A percentile compares a stretch with the other conserved stretches of the same genome.
These are phyloP conservation scores for Acacia confusa DNA, from an alignment of 306 rosid genomes.

Conservation along the genomic window DNA sequence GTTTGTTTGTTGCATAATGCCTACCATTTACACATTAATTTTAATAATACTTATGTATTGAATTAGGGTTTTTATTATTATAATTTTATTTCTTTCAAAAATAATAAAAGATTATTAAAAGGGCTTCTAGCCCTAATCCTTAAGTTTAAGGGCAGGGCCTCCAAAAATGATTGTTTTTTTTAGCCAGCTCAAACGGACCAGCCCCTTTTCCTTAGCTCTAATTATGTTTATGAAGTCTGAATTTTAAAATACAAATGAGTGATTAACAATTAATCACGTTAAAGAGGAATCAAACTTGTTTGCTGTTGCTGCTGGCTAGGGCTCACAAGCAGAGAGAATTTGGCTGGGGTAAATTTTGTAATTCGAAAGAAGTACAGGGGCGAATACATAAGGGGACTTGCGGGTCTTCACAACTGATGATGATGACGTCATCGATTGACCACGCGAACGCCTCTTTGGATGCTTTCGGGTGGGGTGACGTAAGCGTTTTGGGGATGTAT, in stretches of 20 bases:
- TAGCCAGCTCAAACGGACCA: rapidly evolving
- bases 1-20: too few species aligned
- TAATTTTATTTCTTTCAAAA: too few species aligned
- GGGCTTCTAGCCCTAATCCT: too few species aligned
- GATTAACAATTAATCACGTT: background rate
- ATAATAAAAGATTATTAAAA: too few species aligned
- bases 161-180: too few species aligned
- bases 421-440: conserved; percentile 24
- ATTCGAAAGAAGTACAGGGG: conserved; percentile 17
- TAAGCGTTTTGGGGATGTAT: conserved; percentile 2
- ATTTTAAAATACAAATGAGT: too few species aligned
- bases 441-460: background rate
- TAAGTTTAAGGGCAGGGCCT: rapidly evolving
- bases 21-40: too few species aligned
- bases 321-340: background rate
- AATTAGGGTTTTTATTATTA: too few species aligned
- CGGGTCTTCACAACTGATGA: background rate
- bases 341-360: conserved; percentile 16
- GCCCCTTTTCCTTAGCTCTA: too few species aligned
- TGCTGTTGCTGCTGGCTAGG: background rate
- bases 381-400: background rate
- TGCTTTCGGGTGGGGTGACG: conserved; percentile 23
- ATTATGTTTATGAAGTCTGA: too few species aligned
- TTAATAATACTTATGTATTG: too few species aligned
- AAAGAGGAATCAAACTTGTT: background rate